phyloP scores from a whole-genome alignment of 176 grass and related monocot species.

The Carex parvula region DNA sequence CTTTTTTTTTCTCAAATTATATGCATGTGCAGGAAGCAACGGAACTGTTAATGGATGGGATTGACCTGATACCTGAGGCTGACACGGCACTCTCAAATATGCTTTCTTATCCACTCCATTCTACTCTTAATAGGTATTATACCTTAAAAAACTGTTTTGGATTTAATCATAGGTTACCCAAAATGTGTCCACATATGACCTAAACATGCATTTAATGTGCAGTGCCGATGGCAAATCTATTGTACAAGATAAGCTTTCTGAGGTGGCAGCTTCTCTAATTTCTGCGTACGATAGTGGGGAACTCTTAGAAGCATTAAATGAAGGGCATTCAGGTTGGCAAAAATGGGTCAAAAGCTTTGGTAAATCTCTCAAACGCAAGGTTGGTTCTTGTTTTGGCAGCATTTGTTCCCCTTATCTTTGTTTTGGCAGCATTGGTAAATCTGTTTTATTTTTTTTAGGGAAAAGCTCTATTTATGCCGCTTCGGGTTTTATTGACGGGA shows the following conservation, averaged over 20 bases:
- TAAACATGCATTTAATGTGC: conserved; percentile 26
- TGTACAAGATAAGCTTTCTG: conserved; percentile 87
- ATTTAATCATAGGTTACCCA: not conserved
- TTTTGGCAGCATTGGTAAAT: not conserved
- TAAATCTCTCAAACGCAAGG: conserved; percentile 78
- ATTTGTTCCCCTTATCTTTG: not conserved
- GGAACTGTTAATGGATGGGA: conserved; percentile 81
- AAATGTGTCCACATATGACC: not conserved
- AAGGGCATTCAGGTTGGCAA: conserved; percentile 70
- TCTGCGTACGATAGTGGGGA: conserved; percentile 73
- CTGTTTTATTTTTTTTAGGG: conserved; percentile 42
- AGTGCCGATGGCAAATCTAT: conserved; percentile 80
- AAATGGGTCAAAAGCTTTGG: conserved; percentile 90
- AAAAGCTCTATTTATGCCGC: conserved; percentile 76
- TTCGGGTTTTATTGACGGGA: conserved; percentile 70
- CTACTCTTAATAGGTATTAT: conserved; percentile 70
- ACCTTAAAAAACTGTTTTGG: not conserved
- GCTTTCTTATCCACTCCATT: conserved; percentile 76
- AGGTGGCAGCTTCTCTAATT: conserved; percentile 56
- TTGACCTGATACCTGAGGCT: conserved; percentile 85
- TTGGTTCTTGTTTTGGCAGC: conserved; percentile 20
- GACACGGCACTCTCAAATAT: conserved; percentile 66
- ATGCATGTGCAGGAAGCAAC: conserved; percentile 59
- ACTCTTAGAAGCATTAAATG: conserved; percentile 63
- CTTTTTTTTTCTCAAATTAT: not conserved